Evolutionary conservation across 345 rosid genomes (phyloP).

Genomic region (Moricandia arvensis): DNA sequence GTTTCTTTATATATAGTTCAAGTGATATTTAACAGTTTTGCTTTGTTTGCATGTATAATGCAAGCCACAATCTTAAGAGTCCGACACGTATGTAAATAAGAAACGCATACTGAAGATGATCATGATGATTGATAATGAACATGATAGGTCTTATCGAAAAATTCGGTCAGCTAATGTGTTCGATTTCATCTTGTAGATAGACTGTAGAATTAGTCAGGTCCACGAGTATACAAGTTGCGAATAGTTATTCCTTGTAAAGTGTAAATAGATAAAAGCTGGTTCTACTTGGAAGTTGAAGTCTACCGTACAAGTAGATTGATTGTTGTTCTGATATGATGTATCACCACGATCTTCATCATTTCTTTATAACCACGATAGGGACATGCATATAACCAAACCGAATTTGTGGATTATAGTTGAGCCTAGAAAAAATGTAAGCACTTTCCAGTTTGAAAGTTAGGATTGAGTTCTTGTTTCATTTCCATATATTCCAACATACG

Average conservation of each 20-base stretch:
- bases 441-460: neutral
- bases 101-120: neutral
- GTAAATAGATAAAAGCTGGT: slow-evolving; percentile 20
- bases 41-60: neutral
- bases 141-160: slow-evolving; percentile 16
- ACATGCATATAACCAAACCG: neutral
- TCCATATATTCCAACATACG: neutral
- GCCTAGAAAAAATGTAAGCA: neutral
- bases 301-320: neutral
- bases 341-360: slow-evolving; percentile 15
- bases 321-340: slow-evolving; percentile 25
- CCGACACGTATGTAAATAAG: neutral
- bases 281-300: slow-evolving; percentile 23
- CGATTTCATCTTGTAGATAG: slow-evolving; percentile 7
- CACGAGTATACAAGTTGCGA: slow-evolving; percentile 7
- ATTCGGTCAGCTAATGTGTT: slow-evolving; percentile 24
- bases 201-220: slow-evolving; percentile 16
- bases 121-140: neutral
- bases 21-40: neutral
- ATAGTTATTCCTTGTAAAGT: slow-evolving; percentile 2
- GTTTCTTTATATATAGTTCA: neutral
- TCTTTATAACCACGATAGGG: no score
- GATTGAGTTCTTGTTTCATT: neutral
- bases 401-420: neutral
- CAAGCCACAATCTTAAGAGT: neutral